A percentile compares a stretch with the other conserved stretches of the same genome.
Evolutionary conservation across 2,329 filamentous ascomycete species (phyloP).

Genomic region (Beauveria rudraprayagi): DNA sequence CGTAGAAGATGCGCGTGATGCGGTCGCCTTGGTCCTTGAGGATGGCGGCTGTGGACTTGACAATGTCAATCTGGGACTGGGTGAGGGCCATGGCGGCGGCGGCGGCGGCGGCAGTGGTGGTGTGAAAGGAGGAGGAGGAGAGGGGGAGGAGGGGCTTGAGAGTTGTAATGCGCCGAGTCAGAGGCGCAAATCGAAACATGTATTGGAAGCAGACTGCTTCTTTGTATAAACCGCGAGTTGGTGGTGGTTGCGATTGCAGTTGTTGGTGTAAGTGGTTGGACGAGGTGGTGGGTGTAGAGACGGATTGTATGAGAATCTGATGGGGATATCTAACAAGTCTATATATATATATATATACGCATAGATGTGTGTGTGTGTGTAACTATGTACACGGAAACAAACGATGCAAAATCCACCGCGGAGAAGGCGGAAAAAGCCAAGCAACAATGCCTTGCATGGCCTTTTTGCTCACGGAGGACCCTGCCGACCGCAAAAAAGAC

Average conservation of each 20-base stretch:
- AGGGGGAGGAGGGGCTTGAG: neutral
- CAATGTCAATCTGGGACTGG: slow-evolving; percentile 55
- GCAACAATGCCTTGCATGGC: neutral
- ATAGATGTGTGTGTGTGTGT: neutral
- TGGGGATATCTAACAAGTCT: neutral
- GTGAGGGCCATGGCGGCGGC: slow-evolving; percentile 44
- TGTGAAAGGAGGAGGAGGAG: neutral
- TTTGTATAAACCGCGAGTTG: neutral
- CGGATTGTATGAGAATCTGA: neutral
- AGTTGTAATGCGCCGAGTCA: neutral
- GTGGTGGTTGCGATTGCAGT: neutral
- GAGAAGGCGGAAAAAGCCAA: neutral
- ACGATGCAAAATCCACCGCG: neutral
- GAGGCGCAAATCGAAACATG: neutral
- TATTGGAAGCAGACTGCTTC: neutral
- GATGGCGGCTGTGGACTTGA: slow-evolving; percentile 71
- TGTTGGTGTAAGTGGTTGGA: neutral
- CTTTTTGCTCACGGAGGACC: neutral
- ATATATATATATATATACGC: neutral
- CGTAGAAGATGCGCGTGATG: slow-evolving; percentile 69
- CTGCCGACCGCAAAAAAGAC: neutral
- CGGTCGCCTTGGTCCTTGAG: slow-evolving; percentile 58
- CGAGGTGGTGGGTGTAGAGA: neutral
- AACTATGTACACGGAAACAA: neutral
- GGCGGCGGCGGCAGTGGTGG: neutral